These are phyloP conservation scores for Cytospora piceicola DNA, from an alignment of 2,329 filamentous ascomycete genomes.

Conservation along the genomic window DNA sequence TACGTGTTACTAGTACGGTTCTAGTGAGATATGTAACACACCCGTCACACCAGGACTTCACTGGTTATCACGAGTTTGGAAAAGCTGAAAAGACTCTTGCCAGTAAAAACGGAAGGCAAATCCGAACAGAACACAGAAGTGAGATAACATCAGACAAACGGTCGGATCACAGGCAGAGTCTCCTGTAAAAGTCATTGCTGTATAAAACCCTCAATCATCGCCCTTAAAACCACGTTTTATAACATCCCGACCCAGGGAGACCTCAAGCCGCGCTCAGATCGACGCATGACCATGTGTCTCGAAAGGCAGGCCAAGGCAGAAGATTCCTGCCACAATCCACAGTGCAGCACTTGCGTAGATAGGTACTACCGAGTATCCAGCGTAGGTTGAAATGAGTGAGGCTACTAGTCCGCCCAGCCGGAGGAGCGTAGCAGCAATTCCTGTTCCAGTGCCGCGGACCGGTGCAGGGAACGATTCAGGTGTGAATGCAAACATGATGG, in stretches of 20 bases:
- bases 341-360: conserved; percentile 51
- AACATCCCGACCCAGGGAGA: background rate
- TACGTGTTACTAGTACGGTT: too few species aligned
- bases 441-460: conserved; percentile 57
- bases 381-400: conserved; percentile 48
- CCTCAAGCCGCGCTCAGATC: conserved; percentile 32
- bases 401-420: conserved; percentile 46
- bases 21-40: too few species aligned
- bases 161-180: too few species aligned
- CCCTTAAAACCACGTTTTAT: background rate
- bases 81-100: too few species aligned
- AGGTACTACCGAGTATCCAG: conserved; percentile 47
- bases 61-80: too few species aligned
- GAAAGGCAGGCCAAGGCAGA: conserved; percentile 48
- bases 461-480: conserved; percentile 62
- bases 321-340: conserved; percentile 47
- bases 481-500: conserved; percentile 51
- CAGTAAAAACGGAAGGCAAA: too few species aligned
- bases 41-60: too few species aligned
- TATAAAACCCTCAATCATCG: background rate
- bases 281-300: conserved; percentile 47
- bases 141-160: too few species aligned
- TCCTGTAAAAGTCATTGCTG: background rate
- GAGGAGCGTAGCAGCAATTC: conserved; percentile 46
- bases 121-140: too few species aligned